Conservation (phyloP, 805 yeast species). For the Candida suzukii region DNA sequence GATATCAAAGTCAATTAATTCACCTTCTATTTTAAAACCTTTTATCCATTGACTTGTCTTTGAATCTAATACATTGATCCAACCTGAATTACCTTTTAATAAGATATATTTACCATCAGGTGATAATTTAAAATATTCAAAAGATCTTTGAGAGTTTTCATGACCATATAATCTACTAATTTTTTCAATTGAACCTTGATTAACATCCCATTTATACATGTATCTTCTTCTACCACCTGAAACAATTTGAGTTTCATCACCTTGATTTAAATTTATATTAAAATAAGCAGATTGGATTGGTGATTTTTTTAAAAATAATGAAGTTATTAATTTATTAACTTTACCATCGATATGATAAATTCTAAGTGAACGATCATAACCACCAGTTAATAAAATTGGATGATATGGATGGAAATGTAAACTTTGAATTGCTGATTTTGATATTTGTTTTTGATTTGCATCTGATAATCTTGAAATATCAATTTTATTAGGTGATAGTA, state of each 20-base stretch:
- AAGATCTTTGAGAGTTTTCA: slow-evolving; percentile 73
- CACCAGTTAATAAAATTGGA: slow-evolving; percentile 83
- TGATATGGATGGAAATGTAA: slow-evolving; percentile 78
- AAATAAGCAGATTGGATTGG: slow-evolving; percentile 78
- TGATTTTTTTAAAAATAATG: slow-evolving; percentile 68
- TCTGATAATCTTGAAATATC: slow-evolving; percentile 82
- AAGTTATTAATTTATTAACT: slow-evolving; percentile 70
- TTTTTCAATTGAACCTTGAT: slow-evolving; percentile 60
- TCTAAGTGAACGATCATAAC: slow-evolving; percentile 84
- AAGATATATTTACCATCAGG: slow-evolving; percentile 69
- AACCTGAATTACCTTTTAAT: slow-evolving; percentile 79
- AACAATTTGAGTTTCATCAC: slow-evolving; percentile 43
- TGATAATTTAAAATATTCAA: slow-evolving; percentile 78
- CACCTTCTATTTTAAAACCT: slow-evolving; percentile 87
- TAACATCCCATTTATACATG: slow-evolving; percentile 87
- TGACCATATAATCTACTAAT: slow-evolving; percentile 89
- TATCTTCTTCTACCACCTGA: slow-evolving; percentile 90
- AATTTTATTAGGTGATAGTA: slow-evolving; percentile 63
- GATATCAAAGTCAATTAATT: slow-evolving; percentile 75
- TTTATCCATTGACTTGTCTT: slow-evolving; percentile 78
- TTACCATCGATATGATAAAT: slow-evolving; percentile 89
- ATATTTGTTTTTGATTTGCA: slow-evolving; percentile 64
- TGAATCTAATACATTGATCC: slow-evolving; percentile 78
- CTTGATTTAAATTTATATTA: slow-evolving; percentile 40
- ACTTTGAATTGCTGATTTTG: slow-evolving; percentile 80